These are phyloP conservation scores for Melanogaster broomeanus DNA, from an alignment of 768 basidiomycete species.

Conservation along the genomic window DNA sequence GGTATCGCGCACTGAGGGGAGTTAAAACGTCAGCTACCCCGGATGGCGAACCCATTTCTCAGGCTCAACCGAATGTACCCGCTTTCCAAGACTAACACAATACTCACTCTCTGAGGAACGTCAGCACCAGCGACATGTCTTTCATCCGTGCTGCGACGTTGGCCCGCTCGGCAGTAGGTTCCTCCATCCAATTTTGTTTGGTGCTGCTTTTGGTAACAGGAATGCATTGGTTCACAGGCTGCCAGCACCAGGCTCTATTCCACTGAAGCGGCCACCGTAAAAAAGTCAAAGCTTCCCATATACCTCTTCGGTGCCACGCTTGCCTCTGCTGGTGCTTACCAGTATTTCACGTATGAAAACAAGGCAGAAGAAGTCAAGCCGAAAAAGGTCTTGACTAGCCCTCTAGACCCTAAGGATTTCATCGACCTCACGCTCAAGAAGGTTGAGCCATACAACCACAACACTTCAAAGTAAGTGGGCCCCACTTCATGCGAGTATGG, in stretches of 20 bases:
- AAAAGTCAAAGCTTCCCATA: slow-evolving; percentile 49
- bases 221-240: slow-evolving; percentile 21
- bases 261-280: slow-evolving; percentile 45
- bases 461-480: slow-evolving; percentile 68
- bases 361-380: slow-evolving; percentile 39
- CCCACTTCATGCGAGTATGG: not conserved
- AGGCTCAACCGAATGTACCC: slow-evolving; percentile 10
- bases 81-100: no score
- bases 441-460: slow-evolving; percentile 90
- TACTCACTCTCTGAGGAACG: not conserved
- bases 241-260: slow-evolving; percentile 46
- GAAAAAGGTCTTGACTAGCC: slow-evolving; percentile 53
- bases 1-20: no score
- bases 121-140: slow-evolving; percentile 39
- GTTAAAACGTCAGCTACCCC: no score
- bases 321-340: slow-evolving; percentile 44
- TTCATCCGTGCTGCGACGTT: slow-evolving; percentile 40
- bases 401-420: slow-evolving; percentile 75
- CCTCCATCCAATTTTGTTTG: not conserved
- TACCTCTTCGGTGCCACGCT: slow-evolving; percentile 51
- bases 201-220: not conserved
- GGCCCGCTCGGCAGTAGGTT: slow-evolving; percentile 44
- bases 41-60: slow-evolving; percentile 5
- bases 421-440: slow-evolving; percentile 82
- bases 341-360: slow-evolving; percentile 48